Percentiles rank a stretch among this genome's conserved stretches.
These are phyloP conservation scores for Dothideomycetidae sp. DNA, from an alignment of 2,329 filamentous ascomycete genomes.

Conservation along the genomic window DNA sequence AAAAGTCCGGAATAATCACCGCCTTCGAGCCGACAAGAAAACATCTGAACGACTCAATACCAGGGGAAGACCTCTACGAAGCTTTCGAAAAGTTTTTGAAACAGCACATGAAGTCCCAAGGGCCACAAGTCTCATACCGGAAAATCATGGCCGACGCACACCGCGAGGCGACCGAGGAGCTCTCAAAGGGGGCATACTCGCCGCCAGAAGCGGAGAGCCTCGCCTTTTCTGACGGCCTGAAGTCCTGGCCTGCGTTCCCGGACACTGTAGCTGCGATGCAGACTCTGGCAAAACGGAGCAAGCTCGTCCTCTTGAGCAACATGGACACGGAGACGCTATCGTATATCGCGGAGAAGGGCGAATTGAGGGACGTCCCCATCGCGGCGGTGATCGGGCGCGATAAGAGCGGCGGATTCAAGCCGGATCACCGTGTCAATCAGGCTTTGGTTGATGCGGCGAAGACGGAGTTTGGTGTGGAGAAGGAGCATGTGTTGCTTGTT, in stretches of 20 bases:
- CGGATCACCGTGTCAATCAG: conserved; percentile 7
- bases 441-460: conserved; percentile 3
- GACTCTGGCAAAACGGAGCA: not conserved
- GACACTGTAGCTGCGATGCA: conserved; percentile 3
- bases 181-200: not conserved
- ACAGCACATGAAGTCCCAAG: not conserved
- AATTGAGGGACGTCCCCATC: not conserved
- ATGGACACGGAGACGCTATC: conserved; percentile 2
- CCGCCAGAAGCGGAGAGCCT: not conserved
- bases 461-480: not conserved
- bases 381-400: conserved; percentile 7
- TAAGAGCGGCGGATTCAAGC: conserved; percentile 6
- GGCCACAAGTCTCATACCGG: not conserved
- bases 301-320: conserved; percentile 6
- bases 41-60: not conserved
- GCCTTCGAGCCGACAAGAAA: not conserved
- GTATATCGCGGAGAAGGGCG: not conserved
- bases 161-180: not conserved
- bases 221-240: conserved; percentile 1
- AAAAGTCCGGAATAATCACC: not conserved
- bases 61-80: not conserved
- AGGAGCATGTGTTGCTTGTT: conserved; percentile 5
- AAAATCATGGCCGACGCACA: conserved; percentile 3
- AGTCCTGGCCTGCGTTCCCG: conserved; percentile 1
- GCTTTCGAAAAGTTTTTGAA: not conserved